Percentiles rank a stretch among this genome's conserved stretches.
Conservation (phyloP, 768 basidiomycete genomes). For the Tephrocybe sp. region DNA sequence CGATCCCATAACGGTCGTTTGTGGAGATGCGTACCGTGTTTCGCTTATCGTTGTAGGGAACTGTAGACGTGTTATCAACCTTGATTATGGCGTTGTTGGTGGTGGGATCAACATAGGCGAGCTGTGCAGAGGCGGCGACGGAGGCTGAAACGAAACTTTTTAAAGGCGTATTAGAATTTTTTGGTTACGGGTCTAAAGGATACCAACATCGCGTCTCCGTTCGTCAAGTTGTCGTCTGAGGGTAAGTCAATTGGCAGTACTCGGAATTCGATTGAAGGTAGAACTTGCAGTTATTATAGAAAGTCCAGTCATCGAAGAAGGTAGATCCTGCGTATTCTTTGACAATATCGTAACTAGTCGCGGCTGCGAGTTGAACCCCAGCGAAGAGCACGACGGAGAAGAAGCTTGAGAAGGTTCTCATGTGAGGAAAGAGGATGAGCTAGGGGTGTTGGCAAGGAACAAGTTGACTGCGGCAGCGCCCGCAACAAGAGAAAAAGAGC, state of each 20-base stretch:
- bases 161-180: slow-evolving; percentile 2
- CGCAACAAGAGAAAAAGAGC: background rate
- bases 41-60: slow-evolving; percentile 55
- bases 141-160: slow-evolving; percentile 52
- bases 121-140: slow-evolving; percentile 44
- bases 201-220: slow-evolving; percentile 57
- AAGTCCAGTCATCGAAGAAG: slow-evolving; percentile 72
- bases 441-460: no score
- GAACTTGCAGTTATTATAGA: slow-evolving; percentile 57
- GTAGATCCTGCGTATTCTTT: slow-evolving; percentile 57
- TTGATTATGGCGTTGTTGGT: slow-evolving; percentile 76
- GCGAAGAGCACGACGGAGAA: slow-evolving; percentile 2
- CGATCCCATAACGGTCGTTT: slow-evolving; percentile 54
- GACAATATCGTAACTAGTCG: slow-evolving; percentile 44
- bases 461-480: no score
- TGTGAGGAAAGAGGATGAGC: background rate
- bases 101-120: slow-evolving; percentile 60
- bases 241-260: no score
- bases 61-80: slow-evolving; percentile 67
- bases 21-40: slow-evolving; percentile 67
- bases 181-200: background rate
- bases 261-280: no score
- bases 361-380: slow-evolving; percentile 6
- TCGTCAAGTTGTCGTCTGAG: slow-evolving; percentile 73
- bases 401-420: background rate